Evolutionary conservation across 2,329 filamentous ascomycete genomes (phyloP).

Genomic region (Ascochyta fabae): DNA sequence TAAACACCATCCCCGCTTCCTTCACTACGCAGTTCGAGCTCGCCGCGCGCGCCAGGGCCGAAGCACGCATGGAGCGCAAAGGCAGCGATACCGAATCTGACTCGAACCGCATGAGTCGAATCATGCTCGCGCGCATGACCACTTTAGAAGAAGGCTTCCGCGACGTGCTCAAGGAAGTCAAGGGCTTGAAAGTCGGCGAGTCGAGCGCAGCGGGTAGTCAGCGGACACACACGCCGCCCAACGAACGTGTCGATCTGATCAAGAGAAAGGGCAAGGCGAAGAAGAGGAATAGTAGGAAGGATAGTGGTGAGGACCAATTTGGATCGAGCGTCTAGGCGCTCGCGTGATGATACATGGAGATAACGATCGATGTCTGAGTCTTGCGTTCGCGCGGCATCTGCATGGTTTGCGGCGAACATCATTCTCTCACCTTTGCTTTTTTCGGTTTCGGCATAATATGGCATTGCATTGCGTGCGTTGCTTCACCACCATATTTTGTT

Average conservation of each 20-base stretch:
- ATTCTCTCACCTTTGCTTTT: background rate
- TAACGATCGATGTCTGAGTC: background rate
- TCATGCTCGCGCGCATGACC: slow-evolving; percentile 90
- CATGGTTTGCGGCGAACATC: slow-evolving; percentile 4
- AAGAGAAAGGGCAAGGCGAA: slow-evolving; percentile 42
- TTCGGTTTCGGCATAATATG: background rate
- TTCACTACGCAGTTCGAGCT: slow-evolving; percentile 72
- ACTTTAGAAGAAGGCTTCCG: slow-evolving; percentile 89
- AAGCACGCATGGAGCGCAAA: slow-evolving; percentile 29
- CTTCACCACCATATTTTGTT: too few species aligned
- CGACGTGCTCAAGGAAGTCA: slow-evolving; percentile 83
- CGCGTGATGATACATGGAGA: background rate
- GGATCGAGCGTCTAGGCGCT: slow-evolving; percentile 35
- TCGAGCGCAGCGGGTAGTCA: slow-evolving; percentile 30
- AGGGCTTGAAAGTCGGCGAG: slow-evolving; percentile 61
- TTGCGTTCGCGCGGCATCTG: slow-evolving; percentile 4
- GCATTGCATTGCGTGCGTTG: slow-evolving; percentile 12
- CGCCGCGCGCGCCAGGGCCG: slow-evolving; percentile 35
- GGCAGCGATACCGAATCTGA: slow-evolving; percentile 40
- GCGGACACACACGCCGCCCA: slow-evolving; percentile 39
- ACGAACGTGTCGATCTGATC: slow-evolving; percentile 29
- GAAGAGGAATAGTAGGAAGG: slow-evolving; percentile 33
- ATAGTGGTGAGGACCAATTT: slow-evolving; percentile 30
- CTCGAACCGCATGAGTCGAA: slow-evolving; percentile 62
- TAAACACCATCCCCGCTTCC: slow-evolving; percentile 72